Evolutionary conservation across 345 rosid genomes (phyloP).

Genomic region (Salix arbutifolia): DNA sequence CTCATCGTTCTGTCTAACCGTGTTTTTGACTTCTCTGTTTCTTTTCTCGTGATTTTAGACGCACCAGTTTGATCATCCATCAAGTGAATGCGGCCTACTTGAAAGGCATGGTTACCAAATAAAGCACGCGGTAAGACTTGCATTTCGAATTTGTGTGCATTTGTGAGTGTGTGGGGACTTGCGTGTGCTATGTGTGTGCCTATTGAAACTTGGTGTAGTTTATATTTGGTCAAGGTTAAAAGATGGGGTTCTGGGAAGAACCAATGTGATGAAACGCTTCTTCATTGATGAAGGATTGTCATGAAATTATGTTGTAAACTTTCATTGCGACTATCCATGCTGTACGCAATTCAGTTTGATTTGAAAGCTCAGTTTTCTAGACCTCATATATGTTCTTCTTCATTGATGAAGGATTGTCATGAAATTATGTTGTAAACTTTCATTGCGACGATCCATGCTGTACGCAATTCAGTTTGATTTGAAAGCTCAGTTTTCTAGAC

Average conservation of each 20-base stretch:
- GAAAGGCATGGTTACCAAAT: conserved; percentile 4
- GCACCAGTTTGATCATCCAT: conserved; percentile 7
- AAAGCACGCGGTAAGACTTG: conserved; percentile 11
- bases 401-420: background rate
- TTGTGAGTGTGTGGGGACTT: background rate
- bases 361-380: conserved; percentile 6
- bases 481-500: conserved; percentile 7
- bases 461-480: background rate
- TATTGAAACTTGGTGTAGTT: background rate
- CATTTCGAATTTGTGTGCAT: background rate
- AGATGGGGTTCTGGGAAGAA: background rate
- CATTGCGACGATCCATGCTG: background rate
- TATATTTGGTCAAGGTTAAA: background rate
- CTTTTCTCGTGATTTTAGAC: conserved; percentile 5
- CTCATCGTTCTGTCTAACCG: background rate
- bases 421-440: background rate
- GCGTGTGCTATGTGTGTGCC: background rate
- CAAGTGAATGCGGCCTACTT: background rate
- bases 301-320: background rate
- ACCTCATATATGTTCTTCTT: conserved; percentile 13
- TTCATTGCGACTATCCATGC: background rate
- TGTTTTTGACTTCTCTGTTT: background rate
- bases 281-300: background rate
- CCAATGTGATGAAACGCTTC: background rate
- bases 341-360: background rate